Percentiles rank a stretch among this genome's conserved stretches.
Evolutionary conservation across 345 rosid genomes (phyloP).

Genomic region (Eucalyptus cloeziana): DNA sequence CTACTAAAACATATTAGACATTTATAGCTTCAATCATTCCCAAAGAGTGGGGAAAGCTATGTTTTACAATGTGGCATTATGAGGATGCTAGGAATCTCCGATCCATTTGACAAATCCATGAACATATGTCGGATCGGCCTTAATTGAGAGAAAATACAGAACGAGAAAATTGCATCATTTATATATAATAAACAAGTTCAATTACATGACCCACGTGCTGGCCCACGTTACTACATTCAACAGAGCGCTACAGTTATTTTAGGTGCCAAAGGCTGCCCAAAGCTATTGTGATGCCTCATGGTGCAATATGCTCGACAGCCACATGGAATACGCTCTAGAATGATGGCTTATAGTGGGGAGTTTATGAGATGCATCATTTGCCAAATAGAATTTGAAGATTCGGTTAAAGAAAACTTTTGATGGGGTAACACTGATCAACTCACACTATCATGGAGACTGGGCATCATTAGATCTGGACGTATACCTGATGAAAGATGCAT

Average conservation of each 20-base stretch:
- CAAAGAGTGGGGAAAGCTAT: no score
- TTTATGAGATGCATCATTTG: neutral
- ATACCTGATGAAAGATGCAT: neutral
- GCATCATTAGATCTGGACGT: neutral
- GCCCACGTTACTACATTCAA: neutral
- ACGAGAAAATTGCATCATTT: neutral
- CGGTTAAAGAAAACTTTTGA: neutral
- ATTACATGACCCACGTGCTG: neutral
- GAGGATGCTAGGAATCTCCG: neutral
- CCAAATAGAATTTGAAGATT: neutral
- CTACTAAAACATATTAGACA: neutral
- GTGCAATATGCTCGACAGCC: neutral
- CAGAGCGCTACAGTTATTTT: neutral
- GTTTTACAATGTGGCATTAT: neutral
- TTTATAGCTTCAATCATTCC: neutral
- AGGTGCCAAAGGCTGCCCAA: neutral
- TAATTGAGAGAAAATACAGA: neutral
- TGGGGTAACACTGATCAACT: neutral
- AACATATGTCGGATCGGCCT: neutral
- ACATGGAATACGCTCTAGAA: neutral
- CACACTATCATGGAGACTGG: neutral
- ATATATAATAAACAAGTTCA: neutral
- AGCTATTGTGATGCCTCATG: neutral
- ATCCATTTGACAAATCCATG: neutral
- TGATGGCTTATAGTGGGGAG: neutral